Percentiles rank a stretch among this genome's conserved stretches.
Conservation (phyloP, 345 rosid species). For the Lagerstroemia speciosa region DNA sequence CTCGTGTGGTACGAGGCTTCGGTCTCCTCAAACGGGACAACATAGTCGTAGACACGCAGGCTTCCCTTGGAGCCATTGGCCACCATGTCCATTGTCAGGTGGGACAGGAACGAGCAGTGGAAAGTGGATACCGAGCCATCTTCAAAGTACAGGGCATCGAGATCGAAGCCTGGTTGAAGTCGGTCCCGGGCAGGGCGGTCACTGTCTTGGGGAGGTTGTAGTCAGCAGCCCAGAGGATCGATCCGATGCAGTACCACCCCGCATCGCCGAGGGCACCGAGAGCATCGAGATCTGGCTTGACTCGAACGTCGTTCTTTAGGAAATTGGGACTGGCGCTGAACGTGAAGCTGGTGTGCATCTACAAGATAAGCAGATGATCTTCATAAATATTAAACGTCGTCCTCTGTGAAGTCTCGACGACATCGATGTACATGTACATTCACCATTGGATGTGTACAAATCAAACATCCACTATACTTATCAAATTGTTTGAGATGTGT, state of each 20-base stretch:
- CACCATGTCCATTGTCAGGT: conserved; percentile 12
- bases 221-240: conserved; percentile 15
- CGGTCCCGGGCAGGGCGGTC: conserved; percentile 12
- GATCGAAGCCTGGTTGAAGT: conserved; percentile 10
- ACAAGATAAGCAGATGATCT: background rate
- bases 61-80: conserved; percentile 11
- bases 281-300: conserved; percentile 15
- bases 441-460: no score
- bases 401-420: no score
- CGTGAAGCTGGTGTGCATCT: conserved; percentile 11
- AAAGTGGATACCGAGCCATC: conserved; percentile 11
- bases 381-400: background rate
- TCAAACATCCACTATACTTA: no score
- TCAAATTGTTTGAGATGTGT: background rate
- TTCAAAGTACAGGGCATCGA: conserved; percentile 6
- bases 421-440: no score
- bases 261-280: conserved; percentile 15
- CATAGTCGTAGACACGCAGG: conserved; percentile 7
- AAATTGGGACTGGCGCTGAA: conserved; percentile 9
- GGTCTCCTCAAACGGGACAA: conserved; percentile 10
- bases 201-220: conserved; percentile 12
- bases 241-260: conserved; percentile 20
- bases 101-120: conserved; percentile 12
- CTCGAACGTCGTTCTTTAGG: conserved; percentile 12
- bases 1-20: conserved; percentile 8